Base-by-base conservation (phyloP, 306 rosid species). In the Urtica urens region DNA sequence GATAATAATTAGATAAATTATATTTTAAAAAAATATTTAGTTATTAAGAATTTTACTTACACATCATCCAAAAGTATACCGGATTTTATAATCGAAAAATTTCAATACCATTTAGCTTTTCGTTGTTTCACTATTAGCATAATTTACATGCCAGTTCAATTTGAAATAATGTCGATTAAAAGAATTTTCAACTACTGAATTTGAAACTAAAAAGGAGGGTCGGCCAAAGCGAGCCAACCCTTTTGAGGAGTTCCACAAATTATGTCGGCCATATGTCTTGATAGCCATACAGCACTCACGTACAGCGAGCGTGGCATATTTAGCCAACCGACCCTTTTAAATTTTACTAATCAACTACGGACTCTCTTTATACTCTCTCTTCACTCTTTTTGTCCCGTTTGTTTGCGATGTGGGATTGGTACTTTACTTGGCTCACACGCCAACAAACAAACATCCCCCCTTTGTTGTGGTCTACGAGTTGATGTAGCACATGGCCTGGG, bases 301-400 rank as follows among this genome's bases (percentile, higher is more conserved):
- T 1, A 0, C 5, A 72, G 63, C 35, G 56, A 78, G 83, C 53
- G 72, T 39, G 85, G 94, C 96, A 83, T 59, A 87, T 7, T 77
- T 80, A 78, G 94, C 93, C 93, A 75, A 67, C 85, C 64, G 85
- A 80, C 94, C 87, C 96, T 87, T 80, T 80, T 78, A 69, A 43
- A 0, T 0, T 0, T 0, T 0, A 31, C 1, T 13, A 7, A 13
- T 7, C 1, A 2, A 31, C 37, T 13, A 2, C 37, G 7, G 10
- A 7, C 37, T 3, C 0, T 0, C 28, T 54, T 74, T 74, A 63
- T 69, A 69, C 0, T 0, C 1, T 0, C 14, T 3, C 12, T 0
- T 30, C 5, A 17, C 14, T 3, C 3, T 17, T 9, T 12, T 6
- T 12, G 11, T 2, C 1, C 1, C 1, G 0, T 0, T 0, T 3